Base-by-base conservation (phyloP, 2,329 filamentous ascomycete species). In the Hypoxylon sp. region DNA sequence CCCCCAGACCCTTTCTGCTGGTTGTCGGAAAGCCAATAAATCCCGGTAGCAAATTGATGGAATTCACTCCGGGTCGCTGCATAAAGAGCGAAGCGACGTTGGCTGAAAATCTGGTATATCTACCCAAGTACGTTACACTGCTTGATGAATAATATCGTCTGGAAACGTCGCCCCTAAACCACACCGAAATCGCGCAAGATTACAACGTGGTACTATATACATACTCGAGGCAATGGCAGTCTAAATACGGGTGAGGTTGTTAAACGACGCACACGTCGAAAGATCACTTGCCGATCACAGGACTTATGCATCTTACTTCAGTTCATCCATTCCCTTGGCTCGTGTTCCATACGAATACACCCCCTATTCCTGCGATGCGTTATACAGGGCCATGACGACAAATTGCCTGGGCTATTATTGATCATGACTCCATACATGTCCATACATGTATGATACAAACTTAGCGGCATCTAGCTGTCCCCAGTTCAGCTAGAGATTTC, bases 31-130 rank as follows among this genome's bases (percentile, higher is more conserved):
- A 48, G 46, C 42, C 29, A 48, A 37, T 59, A 42, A 50, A 52
- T 70, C 51, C 69, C 67, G 46, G 60, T 65, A 62, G 31, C 67
- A 71, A 54, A 65, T 67, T 57, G 39, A 67, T 67, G 57, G 44
- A 54, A 24, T 44, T 29, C n/a, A 21, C 42, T 53, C 42, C 52
- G 62, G 57, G 54, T 47, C 27, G 52, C 46, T 67, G 57, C 69
- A 67, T 67, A 24, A 65, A 65, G 54, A 27, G 31, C 50, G 19
- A 62, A 50, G 52, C 61, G 46, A 61, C 24, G 32, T 10, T 56
- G 48, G 60, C 53, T 32, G 62, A 42, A 62, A 64, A 46, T 59
- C 21, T 57, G 60, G 59, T 62, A 62, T 67, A 65, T 65, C 44
- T 27, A 27, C 24, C 24, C 24, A 27, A 27, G 24, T 55, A 65